Evolutionary conservation across 1,139 yeast genomes (phyloP).

Genomic region (Pichia sp.): DNA sequence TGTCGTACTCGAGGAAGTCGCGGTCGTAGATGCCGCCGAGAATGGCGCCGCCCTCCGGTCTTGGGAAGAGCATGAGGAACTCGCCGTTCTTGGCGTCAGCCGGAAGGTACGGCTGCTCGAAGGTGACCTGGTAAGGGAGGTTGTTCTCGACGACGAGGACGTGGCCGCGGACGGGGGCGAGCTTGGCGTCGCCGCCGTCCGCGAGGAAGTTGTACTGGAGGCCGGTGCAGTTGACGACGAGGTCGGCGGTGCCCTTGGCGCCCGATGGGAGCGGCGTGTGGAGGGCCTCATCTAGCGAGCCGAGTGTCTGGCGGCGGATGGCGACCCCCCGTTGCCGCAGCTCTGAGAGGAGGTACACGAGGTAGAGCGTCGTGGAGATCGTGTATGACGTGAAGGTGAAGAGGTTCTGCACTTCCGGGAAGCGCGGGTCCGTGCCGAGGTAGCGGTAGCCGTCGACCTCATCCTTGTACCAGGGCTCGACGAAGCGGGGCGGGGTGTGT

Average conservation of each 20-base stretch:
- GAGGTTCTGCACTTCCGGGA: slow-evolving; percentile 27
- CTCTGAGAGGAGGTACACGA: slow-evolving; percentile 37
- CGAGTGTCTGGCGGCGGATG: slow-evolving; percentile 34
- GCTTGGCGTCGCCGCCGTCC: slow-evolving; percentile 36
- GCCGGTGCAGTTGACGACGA: slow-evolving; percentile 47
- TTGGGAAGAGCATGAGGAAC: slow-evolving; percentile 44
- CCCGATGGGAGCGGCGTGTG: slow-evolving; percentile 21
- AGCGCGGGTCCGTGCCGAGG: slow-evolving; percentile 33
- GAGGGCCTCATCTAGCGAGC: slow-evolving; percentile 33
- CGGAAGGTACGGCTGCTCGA: slow-evolving; percentile 36
- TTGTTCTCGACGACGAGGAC: slow-evolving; percentile 40
- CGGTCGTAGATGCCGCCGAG: slow-evolving; percentile 46
- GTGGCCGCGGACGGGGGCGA: slow-evolving; percentile 45
- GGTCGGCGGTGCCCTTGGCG: slow-evolving; percentile 31
- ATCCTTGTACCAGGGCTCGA: slow-evolving; percentile 41
- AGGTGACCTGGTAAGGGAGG: slow-evolving; percentile 31
- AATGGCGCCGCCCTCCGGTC: slow-evolving; percentile 49
- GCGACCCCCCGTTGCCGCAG: slow-evolving; percentile 36
- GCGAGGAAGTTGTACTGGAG: slow-evolving; percentile 34
- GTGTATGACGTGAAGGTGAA: slow-evolving; percentile 33
- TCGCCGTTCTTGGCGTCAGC: slow-evolving; percentile 34
- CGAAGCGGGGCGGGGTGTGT: slow-evolving; percentile 17
- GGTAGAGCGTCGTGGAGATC: slow-evolving; percentile 44
- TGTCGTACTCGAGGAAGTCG: slow-evolving; percentile 26
- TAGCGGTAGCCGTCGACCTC: slow-evolving; percentile 36